Evolutionary conservation across 2,329 filamentous ascomycete species (phyloP), one percentile per base, ranked within the genome.

Genomic region (Phialophora verrucosa): DNA sequence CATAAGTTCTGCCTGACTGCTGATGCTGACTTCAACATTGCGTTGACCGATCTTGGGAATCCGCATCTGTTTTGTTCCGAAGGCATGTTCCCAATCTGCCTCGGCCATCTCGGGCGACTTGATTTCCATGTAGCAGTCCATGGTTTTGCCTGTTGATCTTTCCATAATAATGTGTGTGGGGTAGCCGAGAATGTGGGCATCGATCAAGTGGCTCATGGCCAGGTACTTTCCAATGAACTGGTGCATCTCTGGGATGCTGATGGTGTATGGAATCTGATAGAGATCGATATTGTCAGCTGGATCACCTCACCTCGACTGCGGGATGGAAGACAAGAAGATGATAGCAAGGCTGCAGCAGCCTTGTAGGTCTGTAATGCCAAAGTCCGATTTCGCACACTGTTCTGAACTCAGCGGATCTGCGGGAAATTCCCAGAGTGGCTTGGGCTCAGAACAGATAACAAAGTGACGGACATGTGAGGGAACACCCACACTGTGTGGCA

Each of bases 81-180:
- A 73, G 20, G 78, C 77, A 49, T 78, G 77, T 11, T 74, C 70
- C 8, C 80, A 74, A 53, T 77, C 77, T 7, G 73, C 69, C 3
- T 79, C 74, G 0, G 83, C 84, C 69, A 82, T 80, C 10, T 51
- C 63, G 1, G 61, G 47, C 4, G 73, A 75, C 2, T 71, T 60
- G 42, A 85, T 78, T 63, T 86, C 84, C 47, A 84, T 77, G 69
- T 78, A 86, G 66, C 79, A 82, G 60, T 85, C 83, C 79, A 83
- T 83, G 0, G 84, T 85, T 76, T 85, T 86, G 20, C 82, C 83
- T n/a, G 83, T 84, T 25, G 81, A 79, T 25, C 83, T 82, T 68
- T 86, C 84, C 83, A 86, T 85, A 64, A 85, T 83, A 68, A 86
- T 84, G 69, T 86, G 84, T n/a, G 85, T 77, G 0, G 83, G 77